Base-by-base conservation (phyloP, 2,329 filamentous ascomycete species). In the Orbilia blumenaviensis region DNA sequence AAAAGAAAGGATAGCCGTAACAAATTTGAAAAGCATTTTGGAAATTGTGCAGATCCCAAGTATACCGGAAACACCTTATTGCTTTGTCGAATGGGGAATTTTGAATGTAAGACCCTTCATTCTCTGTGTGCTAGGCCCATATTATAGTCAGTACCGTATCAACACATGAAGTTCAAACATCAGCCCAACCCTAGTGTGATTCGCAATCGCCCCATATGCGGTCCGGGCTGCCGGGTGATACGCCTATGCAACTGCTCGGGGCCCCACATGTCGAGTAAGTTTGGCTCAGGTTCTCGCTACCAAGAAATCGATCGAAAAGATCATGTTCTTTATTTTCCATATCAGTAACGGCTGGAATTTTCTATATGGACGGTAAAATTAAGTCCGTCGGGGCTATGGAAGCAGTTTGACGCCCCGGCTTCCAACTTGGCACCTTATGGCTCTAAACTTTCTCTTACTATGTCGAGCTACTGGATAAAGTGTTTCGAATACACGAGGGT, bases 1-100 rank as follows among this genome's bases (percentile, higher is more conserved):
- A 23, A 75, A 23, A 12, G 46, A 56, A 16, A 75, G 48, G 18
- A 75, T n/a, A 1, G 58, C 10, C 8, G 63, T 25, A 5, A 82
- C 14, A 82, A 16, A 42, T 74, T 14, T 34, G 75, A 32, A 78
- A 12, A 63, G 18, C 66, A 63, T 71, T 48, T 46, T 64, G 32
- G 18, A 23, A 27, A 5, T 10, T 14, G n/a, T n/a, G n/a, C n/a
- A n/a, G n/a, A 7, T 2, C 1, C n/a, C 14, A 52, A 12, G 6
- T 32, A 4, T 32, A 14, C 4, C 9, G n/a, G 1, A 18, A n/a
- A n/a, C 10, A 16, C 3, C 23, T 16, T 50, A 10, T 16, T 3
- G 4, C 23, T 16, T 29, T n/a, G n/a, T n/a, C 12, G 23, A 27
- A 4, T 10, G 14, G 10, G 42, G 18, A 46, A 46, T 3, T 9